phyloP scores from a whole-genome alignment of 2,329 filamentous ascomycete species.

The Akanthomyces muscarius region DNA sequence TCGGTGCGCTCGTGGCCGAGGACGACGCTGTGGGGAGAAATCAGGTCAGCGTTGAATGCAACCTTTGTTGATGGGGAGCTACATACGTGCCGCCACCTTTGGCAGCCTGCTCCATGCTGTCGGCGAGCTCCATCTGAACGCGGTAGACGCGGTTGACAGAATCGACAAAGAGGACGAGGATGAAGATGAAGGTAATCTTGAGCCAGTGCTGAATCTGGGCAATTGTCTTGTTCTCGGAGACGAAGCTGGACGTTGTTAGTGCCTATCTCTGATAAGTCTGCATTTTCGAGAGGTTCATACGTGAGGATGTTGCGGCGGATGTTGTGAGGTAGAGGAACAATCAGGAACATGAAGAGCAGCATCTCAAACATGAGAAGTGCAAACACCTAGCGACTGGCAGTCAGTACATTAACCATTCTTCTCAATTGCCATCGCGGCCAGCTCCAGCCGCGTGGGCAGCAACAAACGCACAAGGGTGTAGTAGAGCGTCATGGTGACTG shows the following conservation, averaged over 20 bases:
- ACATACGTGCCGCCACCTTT: slow-evolving; percentile 43
- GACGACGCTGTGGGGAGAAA: slow-evolving; percentile 44
- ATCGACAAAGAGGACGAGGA: slow-evolving; percentile 95
- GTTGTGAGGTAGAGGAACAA: slow-evolving; percentile 84
- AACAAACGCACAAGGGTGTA: slow-evolving; percentile 46
- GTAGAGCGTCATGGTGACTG: slow-evolving; percentile 54
- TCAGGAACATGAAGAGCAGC: slow-evolving; percentile 72
- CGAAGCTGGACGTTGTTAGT: slow-evolving; percentile 59
- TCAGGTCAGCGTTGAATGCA: background rate
- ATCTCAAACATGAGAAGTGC: slow-evolving; percentile 79
- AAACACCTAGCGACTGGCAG: slow-evolving; percentile 61
- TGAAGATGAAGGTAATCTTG: slow-evolving; percentile 99
- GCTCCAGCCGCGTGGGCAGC: background rate
- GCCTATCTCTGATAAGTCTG: slow-evolving; percentile 13
- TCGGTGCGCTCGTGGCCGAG: slow-evolving; percentile 95
- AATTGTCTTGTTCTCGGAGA: slow-evolving; percentile 78
- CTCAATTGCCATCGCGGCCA: background rate
- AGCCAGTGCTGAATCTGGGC: slow-evolving; percentile 96
- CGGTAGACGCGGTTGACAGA: slow-evolving; percentile 95
- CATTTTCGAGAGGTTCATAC: slow-evolving; percentile 37
- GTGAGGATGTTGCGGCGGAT: slow-evolving; percentile 80
- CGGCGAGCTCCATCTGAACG: slow-evolving; percentile 82
- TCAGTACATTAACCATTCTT: slow-evolving; percentile 23
- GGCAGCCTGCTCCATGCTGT: slow-evolving; percentile 57
- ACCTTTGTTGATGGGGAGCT: background rate